These are phyloP conservation scores for Myochromella boudieri DNA, from an alignment of 768 basidiomycete genomes.

Conservation along the genomic window DNA sequence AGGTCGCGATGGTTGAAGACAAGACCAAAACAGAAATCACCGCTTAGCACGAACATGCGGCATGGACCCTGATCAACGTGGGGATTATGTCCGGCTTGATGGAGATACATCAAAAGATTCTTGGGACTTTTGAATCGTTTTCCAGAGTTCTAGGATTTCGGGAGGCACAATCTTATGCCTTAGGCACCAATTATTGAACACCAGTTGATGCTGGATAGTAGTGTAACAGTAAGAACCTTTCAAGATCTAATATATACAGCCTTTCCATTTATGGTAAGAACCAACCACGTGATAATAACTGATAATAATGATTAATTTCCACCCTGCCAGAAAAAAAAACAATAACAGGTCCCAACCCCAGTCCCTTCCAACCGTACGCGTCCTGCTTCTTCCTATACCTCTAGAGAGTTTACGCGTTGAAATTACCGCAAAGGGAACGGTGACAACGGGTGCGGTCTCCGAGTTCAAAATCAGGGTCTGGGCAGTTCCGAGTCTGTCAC, in stretches of 20 bases:
- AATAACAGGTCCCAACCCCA: background rate
- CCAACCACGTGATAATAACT: constrained; percentile 10
- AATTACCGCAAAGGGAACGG: background rate
- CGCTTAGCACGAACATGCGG: constrained; percentile 12
- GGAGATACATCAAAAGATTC: too few relatives aligned
- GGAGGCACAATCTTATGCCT: too few relatives aligned
- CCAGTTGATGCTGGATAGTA: too few relatives aligned
- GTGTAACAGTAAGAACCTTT: too few relatives aligned
- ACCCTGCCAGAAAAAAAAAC: background rate
- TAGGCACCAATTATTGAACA: too few relatives aligned
- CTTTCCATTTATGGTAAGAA: too few relatives aligned
- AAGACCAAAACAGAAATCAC: background rate
- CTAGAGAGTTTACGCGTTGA: background rate
- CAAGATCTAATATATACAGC: too few relatives aligned
- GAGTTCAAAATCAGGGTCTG: constrained; percentile 7
- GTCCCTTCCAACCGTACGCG: background rate
- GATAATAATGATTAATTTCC: constrained; percentile 5
- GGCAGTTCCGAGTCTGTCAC: constrained; percentile 2
- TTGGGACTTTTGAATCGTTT: too few relatives aligned
- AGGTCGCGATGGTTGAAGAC: constrained; percentile 7
- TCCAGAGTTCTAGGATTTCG: too few relatives aligned
- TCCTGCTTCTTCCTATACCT: too few relatives aligned
- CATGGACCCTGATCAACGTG: constrained; percentile 7
- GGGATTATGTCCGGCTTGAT: too few relatives aligned
- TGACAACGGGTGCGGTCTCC: background rate